phyloP scores from a whole-genome alignment of 164 flowering plant species.

The Magnolia sinica region DNA sequence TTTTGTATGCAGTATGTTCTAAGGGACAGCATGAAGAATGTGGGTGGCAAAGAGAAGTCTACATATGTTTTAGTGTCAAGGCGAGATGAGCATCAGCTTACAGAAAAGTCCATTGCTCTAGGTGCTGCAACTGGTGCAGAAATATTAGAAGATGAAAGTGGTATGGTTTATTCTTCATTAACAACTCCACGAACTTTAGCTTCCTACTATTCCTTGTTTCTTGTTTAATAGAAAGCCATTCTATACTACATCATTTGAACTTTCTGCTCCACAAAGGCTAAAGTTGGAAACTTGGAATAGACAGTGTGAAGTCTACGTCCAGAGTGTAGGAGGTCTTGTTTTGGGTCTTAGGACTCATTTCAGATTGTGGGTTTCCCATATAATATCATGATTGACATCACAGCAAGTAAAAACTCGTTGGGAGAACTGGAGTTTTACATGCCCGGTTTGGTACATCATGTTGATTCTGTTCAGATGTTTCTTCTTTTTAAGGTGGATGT shows the following conservation, averaged over 20 bases:
- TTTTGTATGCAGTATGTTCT: constrained; percentile 56
- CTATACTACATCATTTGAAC: neutral
- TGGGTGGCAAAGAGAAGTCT: constrained; percentile 57
- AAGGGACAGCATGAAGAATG: constrained; percentile 51
- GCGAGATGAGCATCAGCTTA: constrained; percentile 48
- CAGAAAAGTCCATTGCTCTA: constrained; percentile 37
- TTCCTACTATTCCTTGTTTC: neutral
- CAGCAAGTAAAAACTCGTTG: no score
- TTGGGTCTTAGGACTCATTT: neutral
- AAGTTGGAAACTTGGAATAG: neutral
- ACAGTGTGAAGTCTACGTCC: no score
- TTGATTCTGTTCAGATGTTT: no score
- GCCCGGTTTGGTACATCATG: no score
- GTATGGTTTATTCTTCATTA: constrained; percentile 27
- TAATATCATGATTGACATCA: no score
- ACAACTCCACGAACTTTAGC: neutral
- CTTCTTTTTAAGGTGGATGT: no score
- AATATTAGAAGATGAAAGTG: constrained; percentile 43
- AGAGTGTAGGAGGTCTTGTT: neutral
- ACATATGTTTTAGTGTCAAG: constrained; percentile 43
- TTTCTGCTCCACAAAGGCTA: neutral
- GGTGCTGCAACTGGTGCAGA: constrained; percentile 37
- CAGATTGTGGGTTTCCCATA: no score
- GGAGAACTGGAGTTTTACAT: no score
- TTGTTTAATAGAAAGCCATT: neutral